Conservation (phyloP, 495 filamentous ascomycete genomes). For the Letharia columbiana region DNA sequence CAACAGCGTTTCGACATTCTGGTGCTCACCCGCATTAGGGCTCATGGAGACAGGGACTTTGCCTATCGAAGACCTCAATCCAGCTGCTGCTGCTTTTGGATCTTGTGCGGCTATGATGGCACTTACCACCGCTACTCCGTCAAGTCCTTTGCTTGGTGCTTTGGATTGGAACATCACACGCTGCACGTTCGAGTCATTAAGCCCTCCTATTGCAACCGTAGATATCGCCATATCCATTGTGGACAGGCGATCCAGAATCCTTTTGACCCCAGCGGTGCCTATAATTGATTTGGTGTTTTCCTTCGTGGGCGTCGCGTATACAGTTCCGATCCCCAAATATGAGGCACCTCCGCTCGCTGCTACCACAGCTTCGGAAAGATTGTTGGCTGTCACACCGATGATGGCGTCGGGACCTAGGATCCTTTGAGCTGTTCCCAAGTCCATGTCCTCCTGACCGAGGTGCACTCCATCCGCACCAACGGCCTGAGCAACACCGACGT, state of each 20-base stretch:
- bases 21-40: slow-evolving; percentile 21
- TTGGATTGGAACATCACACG: slow-evolving; percentile 60
- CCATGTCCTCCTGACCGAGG: slow-evolving; percentile 91
- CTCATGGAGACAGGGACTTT: slow-evolving; percentile 42
- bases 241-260: slow-evolving; percentile 55
- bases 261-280: slow-evolving; percentile 65
- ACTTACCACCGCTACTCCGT: slow-evolving; percentile 84
- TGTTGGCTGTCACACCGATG: slow-evolving; percentile 64
- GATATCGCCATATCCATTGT: slow-evolving; percentile 38
- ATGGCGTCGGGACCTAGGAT: slow-evolving; percentile 65
- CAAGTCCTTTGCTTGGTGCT: slow-evolving; percentile 43
- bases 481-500: slow-evolving; percentile 84
- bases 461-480: slow-evolving; percentile 85
- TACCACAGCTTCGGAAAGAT: slow-evolving; percentile 54
- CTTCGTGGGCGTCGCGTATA: slow-evolving; percentile 77
- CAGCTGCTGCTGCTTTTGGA: slow-evolving; percentile 49
- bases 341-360: slow-evolving; percentile 67
- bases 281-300: slow-evolving; percentile 74
- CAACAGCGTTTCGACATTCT: slow-evolving; percentile 36
- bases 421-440: slow-evolving; percentile 54
- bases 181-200: slow-evolving; percentile 70
- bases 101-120: slow-evolving; percentile 70
- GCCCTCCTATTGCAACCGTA: slow-evolving; percentile 78
- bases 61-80: slow-evolving; percentile 45
- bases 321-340: slow-evolving; percentile 82